Base-by-base conservation (phyloP, 176 grass and related monocot species). In the Triticum urartu region DNA sequence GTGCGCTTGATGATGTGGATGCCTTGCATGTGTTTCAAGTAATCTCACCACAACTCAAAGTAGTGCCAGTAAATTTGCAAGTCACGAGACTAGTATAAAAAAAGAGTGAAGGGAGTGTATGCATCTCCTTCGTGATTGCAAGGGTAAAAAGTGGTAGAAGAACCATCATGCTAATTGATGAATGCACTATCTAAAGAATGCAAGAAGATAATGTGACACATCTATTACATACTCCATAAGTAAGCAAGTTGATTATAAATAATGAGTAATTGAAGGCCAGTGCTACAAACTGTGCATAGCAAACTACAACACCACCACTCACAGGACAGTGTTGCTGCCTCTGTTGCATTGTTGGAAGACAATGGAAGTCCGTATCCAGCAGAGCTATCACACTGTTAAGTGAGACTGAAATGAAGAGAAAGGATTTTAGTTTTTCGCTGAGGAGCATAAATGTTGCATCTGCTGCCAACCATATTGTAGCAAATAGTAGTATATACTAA, bases 311-410 rank as follows among this genome's bases (percentile, higher is more conserved):
- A 83, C 78, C 52, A 86, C 4, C 78, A 89, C 94, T 87, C 96
- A 99, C 97, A 88, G 94, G 97, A 90, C 94, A 91, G 77, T 96
- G 97, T 59, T 99, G 92, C 43, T 94, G 94, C 81, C 97, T 96
- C 64, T 99, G 94, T 80, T 96, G 94, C 85, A 96, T 89, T 68
- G 94, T 89, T 20, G 92, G 97, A 75, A 99, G 97, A 83, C 88
- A 83, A 85, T 99, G 97, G 75, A 99, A 99, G 79, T 99, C 97
- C 30, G 92, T 89, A 86, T 99, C 97, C 90, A 99, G 85, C 56
- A 94, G 88, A 83, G 97, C 97, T 83, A 99, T 92, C 81, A 99
- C 97, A 59, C 94, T 94, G 81, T 99, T 94, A 82, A 99, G 94
- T 77, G 97, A 99, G 62, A 94, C 97, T 99, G 81, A 58, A 92